A percentile compares a stretch with the other conserved stretches of the same genome.
Conservation (phyloP, 495 filamentous ascomycete genomes). For the Trichoderma erinaceum region DNA sequence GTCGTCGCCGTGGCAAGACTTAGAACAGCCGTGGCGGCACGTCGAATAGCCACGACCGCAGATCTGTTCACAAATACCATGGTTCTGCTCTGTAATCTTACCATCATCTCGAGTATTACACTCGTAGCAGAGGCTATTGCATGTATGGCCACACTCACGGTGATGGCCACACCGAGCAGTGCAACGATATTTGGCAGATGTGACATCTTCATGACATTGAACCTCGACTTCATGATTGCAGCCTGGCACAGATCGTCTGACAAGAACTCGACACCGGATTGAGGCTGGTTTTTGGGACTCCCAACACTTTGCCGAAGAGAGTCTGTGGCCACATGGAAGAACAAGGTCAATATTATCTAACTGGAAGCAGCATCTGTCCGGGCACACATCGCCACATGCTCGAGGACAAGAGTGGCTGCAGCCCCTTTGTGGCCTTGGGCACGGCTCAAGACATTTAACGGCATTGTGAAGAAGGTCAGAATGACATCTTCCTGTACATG, state of each 20-base stretch:
- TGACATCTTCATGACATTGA: constrained; percentile 45
- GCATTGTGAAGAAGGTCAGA: constrained; percentile 57
- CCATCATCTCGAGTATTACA: constrained; percentile 37
- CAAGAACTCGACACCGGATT: constrained; percentile 28
- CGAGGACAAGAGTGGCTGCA: constrained; percentile 59
- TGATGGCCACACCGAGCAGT: constrained; percentile 35
- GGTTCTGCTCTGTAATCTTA: constrained; percentile 28
- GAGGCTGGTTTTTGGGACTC: constrained; percentile 19
- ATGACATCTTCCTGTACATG: constrained; percentile 66
- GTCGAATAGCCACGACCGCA: constrained; percentile 52
- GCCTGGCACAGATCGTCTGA: constrained; percentile 40
- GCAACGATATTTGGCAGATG: constrained; percentile 37
- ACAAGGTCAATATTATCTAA: constrained; percentile 21
- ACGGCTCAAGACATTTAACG: constrained; percentile 56
- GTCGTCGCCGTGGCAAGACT: constrained; percentile 28
- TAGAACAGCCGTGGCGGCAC: constrained; percentile 47
- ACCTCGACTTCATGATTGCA: constrained; percentile 52
- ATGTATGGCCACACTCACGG: constrained; percentile 58
- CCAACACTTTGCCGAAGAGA: constrained; percentile 46
- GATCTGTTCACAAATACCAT: constrained; percentile 42
- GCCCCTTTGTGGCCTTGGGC: constrained; percentile 46
- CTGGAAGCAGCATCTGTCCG: constrained; percentile 16
- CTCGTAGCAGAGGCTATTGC: constrained; percentile 42
- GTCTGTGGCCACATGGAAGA: constrained; percentile 56
- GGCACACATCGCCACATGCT: constrained; percentile 50